Percentiles rank a stretch among this genome's conserved stretches.
phyloP scores from a whole-genome alignment of 768 basidiomycete species.

The Boletus eberwhitei region DNA sequence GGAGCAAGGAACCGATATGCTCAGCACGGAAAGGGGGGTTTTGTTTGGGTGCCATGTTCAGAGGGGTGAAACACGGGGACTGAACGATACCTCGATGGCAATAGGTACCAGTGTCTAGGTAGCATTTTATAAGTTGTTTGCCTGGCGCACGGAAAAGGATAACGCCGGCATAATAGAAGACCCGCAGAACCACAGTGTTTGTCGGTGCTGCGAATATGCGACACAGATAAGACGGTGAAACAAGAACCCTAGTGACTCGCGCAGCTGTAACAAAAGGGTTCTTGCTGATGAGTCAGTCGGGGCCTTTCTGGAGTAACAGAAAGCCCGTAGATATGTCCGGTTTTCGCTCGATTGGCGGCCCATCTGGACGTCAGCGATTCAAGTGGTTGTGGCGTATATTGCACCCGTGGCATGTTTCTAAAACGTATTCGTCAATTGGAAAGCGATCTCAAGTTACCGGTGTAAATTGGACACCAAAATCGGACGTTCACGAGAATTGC shows the following conservation, averaged over 20 bases:
- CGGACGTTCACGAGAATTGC: neutral
- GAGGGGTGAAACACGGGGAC: neutral
- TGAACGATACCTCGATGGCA: neutral
- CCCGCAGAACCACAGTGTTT: neutral
- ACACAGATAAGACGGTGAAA: neutral
- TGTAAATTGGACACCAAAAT: neutral
- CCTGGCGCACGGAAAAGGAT: no score
- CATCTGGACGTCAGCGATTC: neutral
- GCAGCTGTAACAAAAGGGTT: neutral
- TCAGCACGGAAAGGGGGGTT: conserved; percentile 46
- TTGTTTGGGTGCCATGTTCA: conserved; percentile 20
- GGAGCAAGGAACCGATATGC: conserved; percentile 44
- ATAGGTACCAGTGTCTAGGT: neutral
- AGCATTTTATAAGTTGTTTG: conserved; percentile 1
- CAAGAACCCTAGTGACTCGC: neutral
- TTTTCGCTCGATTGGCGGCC: neutral
- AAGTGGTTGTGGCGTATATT: neutral
- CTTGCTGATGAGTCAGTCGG: neutral
- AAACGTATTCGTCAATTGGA: neutral
- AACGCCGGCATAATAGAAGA: neutral
- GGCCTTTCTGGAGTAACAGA: neutral
- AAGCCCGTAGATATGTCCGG: neutral
- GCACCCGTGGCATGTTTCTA: neutral
- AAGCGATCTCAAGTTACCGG: neutral
- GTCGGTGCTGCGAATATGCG: neutral